Evolutionary conservation across 805 yeast species (phyloP).

Genomic region (Starmera pachycereana): DNA sequence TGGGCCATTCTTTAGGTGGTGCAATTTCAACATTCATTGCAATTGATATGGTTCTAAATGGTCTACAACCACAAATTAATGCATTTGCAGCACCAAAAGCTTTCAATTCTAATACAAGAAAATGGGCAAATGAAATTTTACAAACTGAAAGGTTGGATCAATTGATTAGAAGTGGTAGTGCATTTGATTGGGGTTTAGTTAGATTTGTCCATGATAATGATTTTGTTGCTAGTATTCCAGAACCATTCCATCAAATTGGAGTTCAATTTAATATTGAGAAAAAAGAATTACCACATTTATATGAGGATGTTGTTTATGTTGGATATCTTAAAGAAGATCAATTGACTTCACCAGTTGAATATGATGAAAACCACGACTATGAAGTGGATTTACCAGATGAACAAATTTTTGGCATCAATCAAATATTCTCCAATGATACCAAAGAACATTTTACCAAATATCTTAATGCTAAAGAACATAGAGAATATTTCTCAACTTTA

Average conservation of each 20-base stretch:
- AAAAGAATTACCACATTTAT: slow-evolving; percentile 28
- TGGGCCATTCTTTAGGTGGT: slow-evolving; percentile 76
- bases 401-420: too few relatives aligned
- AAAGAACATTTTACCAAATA: too few relatives aligned
- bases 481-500: too few relatives aligned
- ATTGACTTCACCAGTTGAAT: too few relatives aligned
- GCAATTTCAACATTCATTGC: slow-evolving; percentile 59
- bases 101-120: slow-evolving; percentile 41
- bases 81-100: slow-evolving; percentile 60
- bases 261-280: slow-evolving; percentile 23
- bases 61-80: slow-evolving; percentile 41
- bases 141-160: slow-evolving; percentile 22
- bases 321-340: not conserved
- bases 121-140: slow-evolving; percentile 45
- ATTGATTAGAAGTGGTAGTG: slow-evolving; percentile 7
- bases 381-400: too few relatives aligned
- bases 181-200: slow-evolving; percentile 28
- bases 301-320: slow-evolving; percentile 5
- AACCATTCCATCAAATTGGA: slow-evolving; percentile 26
- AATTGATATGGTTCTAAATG: slow-evolving; percentile 48
- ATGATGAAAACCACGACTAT: too few relatives aligned
- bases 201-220: slow-evolving; percentile 52
- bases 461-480: too few relatives aligned
- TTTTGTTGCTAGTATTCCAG: slow-evolving; percentile 50
- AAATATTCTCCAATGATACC: too few relatives aligned